These are phyloP conservation scores for Bidens hawaiensis DNA, from an alignment of 140 eudicot genomes.

Conservation along the genomic window DNA sequence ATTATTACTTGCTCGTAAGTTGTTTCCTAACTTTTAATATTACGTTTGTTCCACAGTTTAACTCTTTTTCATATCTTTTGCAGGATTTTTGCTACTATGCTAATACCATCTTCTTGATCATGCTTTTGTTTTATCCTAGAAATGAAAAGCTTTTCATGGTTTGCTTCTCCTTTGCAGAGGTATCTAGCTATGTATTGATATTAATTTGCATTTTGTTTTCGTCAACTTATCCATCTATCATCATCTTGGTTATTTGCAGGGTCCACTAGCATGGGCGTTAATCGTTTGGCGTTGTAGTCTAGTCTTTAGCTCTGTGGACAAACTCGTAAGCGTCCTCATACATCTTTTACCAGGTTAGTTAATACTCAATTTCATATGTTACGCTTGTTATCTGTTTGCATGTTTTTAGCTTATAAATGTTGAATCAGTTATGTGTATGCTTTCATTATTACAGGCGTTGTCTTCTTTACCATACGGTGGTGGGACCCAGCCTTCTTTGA, in stretches of 20 bases:
- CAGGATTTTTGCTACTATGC: conserved; percentile 99
- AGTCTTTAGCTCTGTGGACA: conserved; percentile 93
- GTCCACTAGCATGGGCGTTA: conserved; percentile 98
- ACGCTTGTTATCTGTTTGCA: neutral
- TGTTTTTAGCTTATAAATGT: neutral
- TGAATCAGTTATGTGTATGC: neutral
- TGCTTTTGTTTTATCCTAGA: conserved; percentile 76
- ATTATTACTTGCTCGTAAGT: conserved; percentile 84
- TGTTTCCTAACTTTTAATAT: too few relatives aligned
- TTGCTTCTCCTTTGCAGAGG: conserved; percentile 99
- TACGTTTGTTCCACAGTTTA: neutral
- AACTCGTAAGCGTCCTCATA: conserved; percentile 93
- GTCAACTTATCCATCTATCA: neutral
- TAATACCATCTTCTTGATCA: conserved; percentile 87
- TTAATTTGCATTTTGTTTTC: neutral
- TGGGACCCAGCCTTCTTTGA: conserved; percentile 90
- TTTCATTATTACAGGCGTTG: conserved; percentile 54
- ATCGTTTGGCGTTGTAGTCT: conserved; percentile 96
- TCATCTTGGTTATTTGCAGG: conserved; percentile 47
- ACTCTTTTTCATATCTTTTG: neutral
- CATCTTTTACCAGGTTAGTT: conserved; percentile 96
- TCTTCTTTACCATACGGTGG: conserved; percentile 94
- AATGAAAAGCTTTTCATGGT: conserved; percentile 97
- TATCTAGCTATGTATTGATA: conserved; percentile 21
- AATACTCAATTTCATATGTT: neutral